Evolutionary conservation across 768 basidiomycete species (phyloP).

Genomic region (Rhizopogon vulgaris): DNA sequence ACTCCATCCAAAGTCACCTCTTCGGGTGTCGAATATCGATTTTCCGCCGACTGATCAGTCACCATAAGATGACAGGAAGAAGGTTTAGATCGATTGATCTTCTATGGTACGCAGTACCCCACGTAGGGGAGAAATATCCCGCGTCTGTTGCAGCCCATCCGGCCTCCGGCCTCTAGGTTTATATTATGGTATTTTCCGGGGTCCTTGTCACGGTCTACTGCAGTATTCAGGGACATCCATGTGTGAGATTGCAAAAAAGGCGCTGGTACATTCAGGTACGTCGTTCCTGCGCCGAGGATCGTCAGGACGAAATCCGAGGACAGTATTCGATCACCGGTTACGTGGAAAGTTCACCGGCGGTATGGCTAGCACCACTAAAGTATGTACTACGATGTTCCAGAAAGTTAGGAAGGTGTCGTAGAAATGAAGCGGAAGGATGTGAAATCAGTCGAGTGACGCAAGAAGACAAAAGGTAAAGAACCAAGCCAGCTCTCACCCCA

Average conservation of each 20-base stretch:
- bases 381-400: constrained; percentile 16
- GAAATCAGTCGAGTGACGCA: background rate
- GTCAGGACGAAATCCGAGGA: constrained; percentile 23
- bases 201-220: background rate
- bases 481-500: background rate
- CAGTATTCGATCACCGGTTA: constrained; percentile 10
- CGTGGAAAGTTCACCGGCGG: constrained; percentile 4
- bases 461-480: background rate
- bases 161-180: background rate
- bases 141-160: too few species aligned
- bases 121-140: background rate
- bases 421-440: constrained; percentile 1
- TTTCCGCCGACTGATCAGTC: background rate
- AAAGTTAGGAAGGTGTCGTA: background rate
- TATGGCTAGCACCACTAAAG: background rate
- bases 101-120: background rate
- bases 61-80: background rate
- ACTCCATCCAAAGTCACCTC: background rate
- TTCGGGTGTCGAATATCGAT: background rate
- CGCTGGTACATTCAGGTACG: constrained; percentile 10
- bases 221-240: constrained; percentile 17
- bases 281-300: constrained; percentile 23
- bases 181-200: background rate
- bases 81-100: background rate
- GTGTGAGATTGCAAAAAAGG: constrained; percentile 21